These are phyloP conservation scores for Pisolithus tinctorius DNA, from an alignment of 768 basidiomycete genomes.

Conservation along the genomic window DNA sequence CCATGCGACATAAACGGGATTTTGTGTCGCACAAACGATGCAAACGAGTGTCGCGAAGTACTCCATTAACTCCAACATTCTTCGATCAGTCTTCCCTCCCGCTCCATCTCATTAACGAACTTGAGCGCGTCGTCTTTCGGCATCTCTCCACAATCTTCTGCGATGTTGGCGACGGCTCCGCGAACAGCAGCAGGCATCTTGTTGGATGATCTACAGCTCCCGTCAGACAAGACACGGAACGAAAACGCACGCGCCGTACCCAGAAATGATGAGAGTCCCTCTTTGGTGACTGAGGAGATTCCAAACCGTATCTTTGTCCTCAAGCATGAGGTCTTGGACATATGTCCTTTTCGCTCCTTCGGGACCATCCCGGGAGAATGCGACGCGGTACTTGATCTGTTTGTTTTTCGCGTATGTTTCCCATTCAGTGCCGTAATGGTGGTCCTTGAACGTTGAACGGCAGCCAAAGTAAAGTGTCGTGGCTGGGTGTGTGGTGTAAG, in stretches of 20 bases:
- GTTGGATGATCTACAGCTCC: slow-evolving; percentile 69
- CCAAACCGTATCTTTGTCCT: slow-evolving; percentile 64
- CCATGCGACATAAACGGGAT: too few relatives aligned
- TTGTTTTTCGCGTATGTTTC: slow-evolving; percentile 31
- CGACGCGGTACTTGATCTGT: slow-evolving; percentile 56
- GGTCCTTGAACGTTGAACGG: slow-evolving; percentile 66
- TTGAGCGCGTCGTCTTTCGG: slow-evolving; percentile 45
- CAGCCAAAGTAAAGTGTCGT: slow-evolving; percentile 92
- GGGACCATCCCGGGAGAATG: slow-evolving; percentile 77
- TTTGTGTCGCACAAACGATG: too few relatives aligned
- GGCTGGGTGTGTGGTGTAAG: slow-evolving; percentile 31
- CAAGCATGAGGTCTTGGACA: slow-evolving; percentile 76
- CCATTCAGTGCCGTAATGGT: slow-evolving; percentile 78
- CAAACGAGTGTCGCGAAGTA: too few relatives aligned
- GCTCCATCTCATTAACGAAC: slow-evolving; percentile 63
- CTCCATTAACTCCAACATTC: slow-evolving; percentile 74
- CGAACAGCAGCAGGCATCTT: slow-evolving; percentile 92
- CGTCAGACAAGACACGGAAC: slow-evolving; percentile 2
- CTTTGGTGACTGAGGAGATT: slow-evolving; percentile 44
- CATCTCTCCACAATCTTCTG: slow-evolving; percentile 42
- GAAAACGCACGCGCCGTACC: slow-evolving; percentile 43
- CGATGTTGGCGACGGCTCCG: slow-evolving; percentile 53
- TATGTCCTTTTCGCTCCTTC: slow-evolving; percentile 68
- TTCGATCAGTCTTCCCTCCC: slow-evolving; percentile 63
- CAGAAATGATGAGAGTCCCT: slow-evolving; percentile 84